Evolutionary conservation across 1,284 basidiomycete genomes (phyloP).

Genomic region (Boletellus deceptivus): DNA sequence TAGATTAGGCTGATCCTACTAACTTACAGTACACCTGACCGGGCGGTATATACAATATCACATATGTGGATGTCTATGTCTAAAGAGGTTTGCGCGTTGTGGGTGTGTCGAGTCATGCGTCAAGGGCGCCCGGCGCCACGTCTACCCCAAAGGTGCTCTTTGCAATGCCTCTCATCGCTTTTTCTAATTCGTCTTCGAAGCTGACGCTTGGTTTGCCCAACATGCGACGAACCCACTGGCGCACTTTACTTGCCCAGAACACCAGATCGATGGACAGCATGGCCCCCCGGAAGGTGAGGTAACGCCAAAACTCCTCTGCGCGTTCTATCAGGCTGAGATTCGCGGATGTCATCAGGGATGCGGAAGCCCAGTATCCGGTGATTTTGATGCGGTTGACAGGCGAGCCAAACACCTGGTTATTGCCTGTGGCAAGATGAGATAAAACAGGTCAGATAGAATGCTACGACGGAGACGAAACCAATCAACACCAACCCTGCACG

Average conservation of each 20-base stretch:
- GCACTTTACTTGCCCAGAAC: conserved; percentile 54
- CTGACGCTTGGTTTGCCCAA: conserved; percentile 35
- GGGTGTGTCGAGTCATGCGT: conserved; percentile 25
- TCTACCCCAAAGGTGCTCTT: conserved; percentile 62
- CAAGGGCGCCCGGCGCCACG: conserved; percentile 42
- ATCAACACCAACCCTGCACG: conserved; percentile 51
- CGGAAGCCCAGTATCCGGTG: conserved; percentile 70
- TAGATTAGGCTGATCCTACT: not conserved
- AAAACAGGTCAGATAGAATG: not conserved
- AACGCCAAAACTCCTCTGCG: conserved; percentile 45
- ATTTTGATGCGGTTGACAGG: conserved; percentile 88
- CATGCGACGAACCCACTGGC: conserved; percentile 43
- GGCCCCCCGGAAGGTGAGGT: conserved; percentile 52
- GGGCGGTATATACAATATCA: not conserved
- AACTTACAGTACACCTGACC: not conserved
- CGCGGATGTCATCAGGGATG: conserved; percentile 45
- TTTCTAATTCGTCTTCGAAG: conserved; percentile 70
- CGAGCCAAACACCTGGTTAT: conserved; percentile 76
- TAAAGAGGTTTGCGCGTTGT: not conserved
- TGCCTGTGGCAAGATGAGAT: conserved; percentile 39
- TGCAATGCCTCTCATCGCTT: conserved; percentile 55
- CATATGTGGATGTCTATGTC: too few species aligned
- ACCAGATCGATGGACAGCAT: conserved; percentile 56
- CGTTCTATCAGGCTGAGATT: conserved; percentile 41
- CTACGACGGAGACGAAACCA: not conserved